A percentile compares a stretch with the other conserved stretches of the same genome.
phyloP scores from a whole-genome alignment of 331 rosid species.

The Rosa hybrid region DNA sequence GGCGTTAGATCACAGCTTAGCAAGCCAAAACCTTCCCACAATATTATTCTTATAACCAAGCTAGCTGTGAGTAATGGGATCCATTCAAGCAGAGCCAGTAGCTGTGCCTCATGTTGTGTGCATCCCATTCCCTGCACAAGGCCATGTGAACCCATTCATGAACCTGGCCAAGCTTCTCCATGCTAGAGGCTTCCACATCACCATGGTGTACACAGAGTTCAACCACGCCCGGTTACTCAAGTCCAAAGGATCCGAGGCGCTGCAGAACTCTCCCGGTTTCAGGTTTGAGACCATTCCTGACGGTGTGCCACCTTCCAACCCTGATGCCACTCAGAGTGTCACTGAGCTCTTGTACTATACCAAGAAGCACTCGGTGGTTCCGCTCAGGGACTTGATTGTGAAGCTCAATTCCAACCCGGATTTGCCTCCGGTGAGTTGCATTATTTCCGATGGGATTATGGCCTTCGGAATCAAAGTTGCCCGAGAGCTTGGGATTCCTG shows the following conservation, averaged over 20 bases:
- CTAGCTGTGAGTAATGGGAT: slow-evolving; percentile 13
- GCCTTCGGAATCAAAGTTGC: slow-evolving; percentile 20
- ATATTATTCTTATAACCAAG: not conserved
- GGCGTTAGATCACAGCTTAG: not conserved
- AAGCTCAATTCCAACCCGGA: slow-evolving; percentile 22
- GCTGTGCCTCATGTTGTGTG: slow-evolving; percentile 18
- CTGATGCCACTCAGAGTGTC: slow-evolving; percentile 21
- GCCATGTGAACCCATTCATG: slow-evolving; percentile 29
- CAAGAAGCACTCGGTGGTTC: slow-evolving; percentile 24
- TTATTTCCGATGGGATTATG: slow-evolving; percentile 28
- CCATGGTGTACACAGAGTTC: slow-evolving; percentile 26
- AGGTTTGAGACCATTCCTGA: slow-evolving; percentile 23
- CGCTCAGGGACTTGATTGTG: slow-evolving; percentile 19
- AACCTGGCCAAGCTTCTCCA: slow-evolving; percentile 24
- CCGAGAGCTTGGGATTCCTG: slow-evolving; percentile 24
- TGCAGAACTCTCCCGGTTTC: slow-evolving; percentile 13
- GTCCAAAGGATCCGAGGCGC: slow-evolving; percentile 18
- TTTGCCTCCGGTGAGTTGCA: slow-evolving; percentile 21
- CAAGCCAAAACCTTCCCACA: not conserved
- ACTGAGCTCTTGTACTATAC: slow-evolving; percentile 29
- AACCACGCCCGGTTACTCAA: slow-evolving; percentile 21
- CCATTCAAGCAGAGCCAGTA: not conserved
- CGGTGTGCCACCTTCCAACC: slow-evolving; percentile 23
- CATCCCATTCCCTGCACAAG: slow-evolving; percentile 32
- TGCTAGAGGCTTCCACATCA: slow-evolving; percentile 19